Conservation (phyloP, 2,329 filamentous ascomycete genomes). For the Diaporthe batatas region DNA sequence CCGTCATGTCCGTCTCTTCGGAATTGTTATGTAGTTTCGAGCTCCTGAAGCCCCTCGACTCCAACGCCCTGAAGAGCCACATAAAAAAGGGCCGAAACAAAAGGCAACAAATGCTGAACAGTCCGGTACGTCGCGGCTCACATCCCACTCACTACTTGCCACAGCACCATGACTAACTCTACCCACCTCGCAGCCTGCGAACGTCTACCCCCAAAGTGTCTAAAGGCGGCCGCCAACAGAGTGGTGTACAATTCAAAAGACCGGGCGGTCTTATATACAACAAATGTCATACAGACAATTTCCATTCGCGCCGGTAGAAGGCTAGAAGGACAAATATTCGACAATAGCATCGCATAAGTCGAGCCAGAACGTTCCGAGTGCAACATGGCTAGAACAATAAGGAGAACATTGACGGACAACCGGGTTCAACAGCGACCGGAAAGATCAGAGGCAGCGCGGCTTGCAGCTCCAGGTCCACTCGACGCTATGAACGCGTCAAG, state of each 20-base stretch:
- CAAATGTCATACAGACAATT: conserved; percentile 17
- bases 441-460: conserved; percentile 3
- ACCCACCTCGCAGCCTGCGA: conserved; percentile 39
- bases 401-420: conserved; percentile 4
- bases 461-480: conserved; percentile 1
- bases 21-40: conserved; percentile 98
- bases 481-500: conserved; percentile 36
- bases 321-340: conserved; percentile 31
- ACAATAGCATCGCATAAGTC: background rate
- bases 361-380: conserved; percentile 11
- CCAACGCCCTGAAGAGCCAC: conserved; percentile 94
- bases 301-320: conserved; percentile 41
- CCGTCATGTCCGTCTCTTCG: conserved; percentile 96
- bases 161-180: background rate
- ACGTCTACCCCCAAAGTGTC: conserved; percentile 43
- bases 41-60: conserved; percentile 94
- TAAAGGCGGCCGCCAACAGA: conserved; percentile 32
- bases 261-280: conserved; percentile 16
- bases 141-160: background rate
- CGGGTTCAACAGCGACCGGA: conserved; percentile 9
- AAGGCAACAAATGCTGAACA: conserved; percentile 94
- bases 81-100: conserved; percentile 99
- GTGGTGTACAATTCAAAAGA: conserved; percentile 19
- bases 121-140: conserved; percentile 78
- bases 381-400: conserved; percentile 16